Evolutionary conservation across 2,329 filamentous ascomycete species (phyloP), one percentile per base, ranked within the genome.

Genomic region (Graphiopsis chlorocephala): DNA sequence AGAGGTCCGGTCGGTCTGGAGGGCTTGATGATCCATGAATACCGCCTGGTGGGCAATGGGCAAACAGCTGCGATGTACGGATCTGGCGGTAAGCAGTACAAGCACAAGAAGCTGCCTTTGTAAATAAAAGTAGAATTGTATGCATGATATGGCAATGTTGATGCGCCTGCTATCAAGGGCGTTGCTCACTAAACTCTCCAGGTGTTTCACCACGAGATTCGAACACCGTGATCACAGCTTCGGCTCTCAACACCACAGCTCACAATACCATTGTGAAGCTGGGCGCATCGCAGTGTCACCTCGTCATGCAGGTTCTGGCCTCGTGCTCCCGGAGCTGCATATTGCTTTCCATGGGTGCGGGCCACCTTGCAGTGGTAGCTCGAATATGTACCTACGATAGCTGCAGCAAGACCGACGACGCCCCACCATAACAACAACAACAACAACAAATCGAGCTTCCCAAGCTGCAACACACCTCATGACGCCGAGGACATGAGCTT

Each of bases 21-120:
- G 74, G 95, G 95, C 0, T 79, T 99, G 76, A 97, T 92, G 76
- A 98, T 98, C 68, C 97, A 99, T 81, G 97, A 97, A 82, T 99
- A 97, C 82, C 87, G 95, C 78, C 84, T 99, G 68, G 83, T 90
- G 42, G 95, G 94, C 0, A 82, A 86, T 65, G 95, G 93, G 11
- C 95, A 99, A 70, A 83, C 88, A n/a, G 92, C 91, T 25, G 85
- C 85, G 0, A 87, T 87, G 63, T 98, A 97, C 75, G 84, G 83
- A 1, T 76, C 78, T 26, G 84, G 83, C 1, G 83, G 83, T 20
- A 84, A 79, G 75, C 75, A 73, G 67, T 89, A 82, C 78, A 86
- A 84, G 75, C 87, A 89, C 76, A 75, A 83, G 72, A 80, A 72
- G 58, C 69, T 88, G 67, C 72, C 79, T 1, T 42, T 77, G 35